Percentiles rank a stretch among this genome's conserved stretches.
These are phyloP conservation scores for Starmerella lactis-condensi DNA, from an alignment of 805 yeast species.

Conservation along the genomic window DNA sequence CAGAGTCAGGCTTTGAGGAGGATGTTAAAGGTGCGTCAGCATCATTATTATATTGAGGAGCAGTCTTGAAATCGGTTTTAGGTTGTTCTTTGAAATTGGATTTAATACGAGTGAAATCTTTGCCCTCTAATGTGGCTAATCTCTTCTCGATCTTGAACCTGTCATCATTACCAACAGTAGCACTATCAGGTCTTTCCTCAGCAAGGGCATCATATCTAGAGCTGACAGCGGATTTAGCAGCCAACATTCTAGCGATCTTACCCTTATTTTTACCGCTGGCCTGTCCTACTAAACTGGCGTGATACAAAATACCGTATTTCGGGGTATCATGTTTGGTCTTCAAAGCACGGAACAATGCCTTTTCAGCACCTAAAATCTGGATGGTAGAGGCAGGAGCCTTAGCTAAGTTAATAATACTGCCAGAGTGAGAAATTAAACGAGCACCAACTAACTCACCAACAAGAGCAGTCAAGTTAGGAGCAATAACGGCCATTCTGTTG, in stretches of 20 bases:
- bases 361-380: conserved; percentile 97
- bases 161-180: conserved; percentile 78
- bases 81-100: conserved; percentile 55
- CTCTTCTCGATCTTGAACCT: conserved; percentile 89
- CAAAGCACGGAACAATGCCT: conserved; percentile 94
- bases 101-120: conserved; percentile 70
- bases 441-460: conserved; percentile 99
- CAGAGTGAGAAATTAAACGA: conserved; percentile 91
- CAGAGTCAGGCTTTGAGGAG: conserved; percentile 22
- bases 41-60: conserved; percentile 81
- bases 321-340: conserved; percentile 98
- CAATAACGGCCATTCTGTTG: conserved; percentile 96
- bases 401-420: conserved; percentile 82
- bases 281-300: conserved; percentile 92
- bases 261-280: conserved; percentile 97
- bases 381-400: conserved; percentile 98
- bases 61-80: conserved; percentile 71
- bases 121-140: conserved; percentile 87
- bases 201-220: conserved; percentile 91
- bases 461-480: conserved; percentile 87
- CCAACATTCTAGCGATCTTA: conserved; percentile 94
- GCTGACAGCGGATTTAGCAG: conserved; percentile 96
- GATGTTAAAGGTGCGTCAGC: conserved; percentile 64
- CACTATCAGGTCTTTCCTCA: conserved; percentile 91
- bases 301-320: conserved; percentile 91